A percentile compares a stretch with the other conserved stretches of the same genome.
phyloP scores from a whole-genome alignment of 2,329 filamentous ascomycete genomes.

The Madurella mycetomatis region DNA sequence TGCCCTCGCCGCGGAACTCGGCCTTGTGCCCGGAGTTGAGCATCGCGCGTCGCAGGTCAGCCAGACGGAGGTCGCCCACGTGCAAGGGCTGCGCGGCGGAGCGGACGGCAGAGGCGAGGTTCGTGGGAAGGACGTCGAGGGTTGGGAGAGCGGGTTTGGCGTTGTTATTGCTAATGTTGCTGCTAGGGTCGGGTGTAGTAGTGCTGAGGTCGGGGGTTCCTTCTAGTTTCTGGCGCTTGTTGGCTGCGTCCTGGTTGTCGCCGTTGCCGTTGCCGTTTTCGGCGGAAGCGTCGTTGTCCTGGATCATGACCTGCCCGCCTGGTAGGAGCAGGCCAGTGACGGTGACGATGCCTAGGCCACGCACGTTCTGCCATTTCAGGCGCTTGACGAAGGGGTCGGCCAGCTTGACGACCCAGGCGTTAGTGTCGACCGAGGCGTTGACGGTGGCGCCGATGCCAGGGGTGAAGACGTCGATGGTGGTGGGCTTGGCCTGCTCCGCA shows the following conservation, averaged over 20 bases:
- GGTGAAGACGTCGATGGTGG: slow-evolving; percentile 70
- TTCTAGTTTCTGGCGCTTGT: slow-evolving; percentile 49
- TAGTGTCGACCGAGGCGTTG: slow-evolving; percentile 93
- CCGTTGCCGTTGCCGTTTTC: slow-evolving; percentile 34
- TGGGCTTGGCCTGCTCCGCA: slow-evolving; percentile 37
- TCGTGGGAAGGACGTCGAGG: slow-evolving; percentile 52
- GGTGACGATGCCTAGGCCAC: slow-evolving; percentile 86
- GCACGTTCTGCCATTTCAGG: slow-evolving; percentile 91
- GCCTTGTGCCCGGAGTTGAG: slow-evolving; percentile 76
- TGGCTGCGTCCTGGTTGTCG: slow-evolving; percentile 42
- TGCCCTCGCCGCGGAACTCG: slow-evolving; percentile 91
- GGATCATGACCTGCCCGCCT: slow-evolving; percentile 41
- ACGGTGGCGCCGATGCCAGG: slow-evolving; percentile 69
- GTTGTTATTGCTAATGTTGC: slow-evolving; percentile 19
- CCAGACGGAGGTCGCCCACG: slow-evolving; percentile 85
- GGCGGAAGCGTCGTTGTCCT: slow-evolving; percentile 36
- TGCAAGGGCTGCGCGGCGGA: slow-evolving; percentile 83
- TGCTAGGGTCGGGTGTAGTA: slow-evolving; percentile 7
- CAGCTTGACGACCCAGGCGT: slow-evolving; percentile 92
- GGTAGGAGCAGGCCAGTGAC: slow-evolving; percentile 63
- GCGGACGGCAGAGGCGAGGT: slow-evolving; percentile 66
- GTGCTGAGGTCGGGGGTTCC: slow-evolving; percentile 20
- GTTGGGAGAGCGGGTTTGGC: slow-evolving; percentile 38
- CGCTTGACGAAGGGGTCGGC: slow-evolving; percentile 79
- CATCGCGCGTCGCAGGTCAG: slow-evolving; percentile 82